phyloP scores from a whole-genome alignment of 2,329 filamentous ascomycete species.

The Pochonia chlamydosporia region DNA sequence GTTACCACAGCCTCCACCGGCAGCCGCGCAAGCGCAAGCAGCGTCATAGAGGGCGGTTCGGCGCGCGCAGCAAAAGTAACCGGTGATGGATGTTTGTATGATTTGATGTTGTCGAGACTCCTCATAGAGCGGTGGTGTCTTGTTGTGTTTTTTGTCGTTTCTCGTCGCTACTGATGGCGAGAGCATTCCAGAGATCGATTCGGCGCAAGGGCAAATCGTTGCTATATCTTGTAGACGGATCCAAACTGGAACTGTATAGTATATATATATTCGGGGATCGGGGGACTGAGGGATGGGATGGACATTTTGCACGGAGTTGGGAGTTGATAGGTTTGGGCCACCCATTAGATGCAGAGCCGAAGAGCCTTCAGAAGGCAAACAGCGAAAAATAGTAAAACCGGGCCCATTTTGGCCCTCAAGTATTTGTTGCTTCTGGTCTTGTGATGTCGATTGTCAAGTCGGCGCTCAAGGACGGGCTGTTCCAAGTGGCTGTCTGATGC shows the following conservation, averaged over 20 bases:
- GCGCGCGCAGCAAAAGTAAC: not conserved
- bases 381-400: conserved; percentile 4
- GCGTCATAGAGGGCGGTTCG: conserved; percentile 14
- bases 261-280: conserved; percentile 3
- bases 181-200: not conserved
- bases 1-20: conserved; percentile 11
- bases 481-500: too few species aligned
- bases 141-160: not conserved
- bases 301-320: conserved; percentile 32
- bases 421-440: not conserved
- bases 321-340: conserved; percentile 18
- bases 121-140: conserved; percentile 6
- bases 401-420: not conserved
- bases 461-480: too few species aligned
- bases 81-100: conserved; percentile 14
- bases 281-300: conserved; percentile 11
- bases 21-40: conserved; percentile 18
- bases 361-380: conserved; percentile 14
- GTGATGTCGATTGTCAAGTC: not conserved
- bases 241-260: conserved; percentile 11
- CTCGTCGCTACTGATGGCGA: not conserved
- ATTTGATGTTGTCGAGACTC: conserved; percentile 8
- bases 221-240: not conserved
- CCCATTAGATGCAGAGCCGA: conserved; percentile 3
- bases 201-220: not conserved